Conservation (phyloP, 306 rosid species). For the Medicago ruthenica region DNA sequence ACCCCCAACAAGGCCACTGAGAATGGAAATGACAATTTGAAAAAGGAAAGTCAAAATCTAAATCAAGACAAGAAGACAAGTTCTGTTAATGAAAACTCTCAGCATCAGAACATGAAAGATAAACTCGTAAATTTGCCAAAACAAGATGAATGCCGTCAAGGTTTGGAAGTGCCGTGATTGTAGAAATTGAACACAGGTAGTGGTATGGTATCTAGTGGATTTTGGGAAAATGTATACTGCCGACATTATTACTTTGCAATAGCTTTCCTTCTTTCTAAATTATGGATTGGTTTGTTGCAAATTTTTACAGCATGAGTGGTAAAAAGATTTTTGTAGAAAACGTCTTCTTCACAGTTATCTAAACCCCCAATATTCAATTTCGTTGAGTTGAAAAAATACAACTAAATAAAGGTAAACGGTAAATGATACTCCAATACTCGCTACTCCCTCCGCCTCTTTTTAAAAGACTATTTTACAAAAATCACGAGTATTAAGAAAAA, state of each 20-base stretch:
- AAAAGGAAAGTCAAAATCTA: slow-evolving; percentile 36
- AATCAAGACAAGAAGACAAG: slow-evolving; percentile 27
- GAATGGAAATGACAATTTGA: slow-evolving; percentile 40
- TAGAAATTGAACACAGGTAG: slow-evolving; percentile 23
- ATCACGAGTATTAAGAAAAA: no score
- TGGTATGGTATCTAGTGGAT: slow-evolving; percentile 6
- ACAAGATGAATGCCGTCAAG: slow-evolving; percentile 41
- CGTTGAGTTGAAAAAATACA: background rate
- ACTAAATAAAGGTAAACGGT: background rate
- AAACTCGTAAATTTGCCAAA: slow-evolving; percentile 39
- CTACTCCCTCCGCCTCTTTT: background rate
- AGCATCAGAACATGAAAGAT: slow-evolving; percentile 44
- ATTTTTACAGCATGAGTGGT: background rate
- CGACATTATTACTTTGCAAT: background rate
- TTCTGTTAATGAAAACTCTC: slow-evolving; percentile 40
- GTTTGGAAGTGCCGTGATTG: slow-evolving; percentile 33
- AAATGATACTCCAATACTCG: background rate
- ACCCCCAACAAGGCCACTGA: slow-evolving; percentile 24
- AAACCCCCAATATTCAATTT: background rate
- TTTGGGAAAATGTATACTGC: slow-evolving; percentile 1
- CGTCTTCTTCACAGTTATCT: background rate
- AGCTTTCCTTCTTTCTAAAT: background rate
- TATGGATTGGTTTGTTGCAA: background rate
- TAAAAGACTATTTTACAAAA: no score
- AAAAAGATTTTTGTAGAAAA: slow-evolving; percentile 1